Conservation (phyloP, 495 filamentous ascomycete genomes). For the Hyaloscypha bicolor region DNA sequence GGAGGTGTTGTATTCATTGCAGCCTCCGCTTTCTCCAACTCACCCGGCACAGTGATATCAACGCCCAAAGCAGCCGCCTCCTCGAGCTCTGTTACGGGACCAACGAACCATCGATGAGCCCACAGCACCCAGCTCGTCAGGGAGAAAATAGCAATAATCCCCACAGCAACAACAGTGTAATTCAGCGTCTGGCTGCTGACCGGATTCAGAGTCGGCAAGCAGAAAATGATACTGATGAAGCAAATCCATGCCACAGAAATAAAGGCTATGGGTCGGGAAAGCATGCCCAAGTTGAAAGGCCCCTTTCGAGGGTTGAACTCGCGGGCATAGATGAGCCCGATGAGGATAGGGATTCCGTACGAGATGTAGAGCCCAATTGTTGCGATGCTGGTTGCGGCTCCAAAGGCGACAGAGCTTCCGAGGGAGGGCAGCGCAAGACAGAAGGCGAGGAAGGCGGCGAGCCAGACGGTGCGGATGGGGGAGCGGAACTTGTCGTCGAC, state of each 20-base stretch:
- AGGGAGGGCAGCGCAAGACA: conserved; percentile 62
- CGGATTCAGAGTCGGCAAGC: conserved; percentile 62
- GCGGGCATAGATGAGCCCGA: conserved; percentile 49
- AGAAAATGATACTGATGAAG: conserved; percentile 65
- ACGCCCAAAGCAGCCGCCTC: conserved; percentile 52
- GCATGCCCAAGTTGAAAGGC: conserved; percentile 58
- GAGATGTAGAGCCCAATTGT: conserved; percentile 68
- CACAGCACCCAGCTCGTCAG: conserved; percentile 48
- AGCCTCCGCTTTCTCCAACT: conserved; percentile 42
- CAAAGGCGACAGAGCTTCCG: conserved; percentile 61
- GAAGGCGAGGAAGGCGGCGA: conserved; percentile 59
- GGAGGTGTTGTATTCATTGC: neutral
- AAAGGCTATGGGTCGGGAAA: conserved; percentile 55
- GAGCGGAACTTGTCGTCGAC: conserved; percentile 51
- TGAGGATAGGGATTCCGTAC: conserved; percentile 66
- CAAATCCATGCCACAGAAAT: conserved; percentile 54
- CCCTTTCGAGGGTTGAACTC: conserved; percentile 48
- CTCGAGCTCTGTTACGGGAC: conserved; percentile 53
- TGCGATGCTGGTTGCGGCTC: conserved; percentile 61
- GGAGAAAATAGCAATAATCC: conserved; percentile 54
- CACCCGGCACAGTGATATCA: conserved; percentile 49
- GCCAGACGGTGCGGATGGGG: conserved; percentile 58
- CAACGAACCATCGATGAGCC: conserved; percentile 60
- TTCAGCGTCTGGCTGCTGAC: conserved; percentile 57
- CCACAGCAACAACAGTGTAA: conserved; percentile 67